Evolutionary conservation across 345 rosid genomes (phyloP).

Genomic region (Zanthoxylum bungeanum): DNA sequence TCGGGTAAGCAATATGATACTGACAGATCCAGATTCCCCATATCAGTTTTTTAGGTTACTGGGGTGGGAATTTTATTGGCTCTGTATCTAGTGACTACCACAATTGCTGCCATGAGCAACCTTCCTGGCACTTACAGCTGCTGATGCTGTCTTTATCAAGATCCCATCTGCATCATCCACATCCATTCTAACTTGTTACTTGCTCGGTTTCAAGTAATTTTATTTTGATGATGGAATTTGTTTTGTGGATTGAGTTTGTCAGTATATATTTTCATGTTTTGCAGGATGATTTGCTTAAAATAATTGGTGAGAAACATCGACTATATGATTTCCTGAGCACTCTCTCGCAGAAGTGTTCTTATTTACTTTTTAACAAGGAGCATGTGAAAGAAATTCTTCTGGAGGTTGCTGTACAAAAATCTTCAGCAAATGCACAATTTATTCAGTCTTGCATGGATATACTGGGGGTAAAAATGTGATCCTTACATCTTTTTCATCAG

Average conservation of each 20-base stretch:
- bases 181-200: background rate
- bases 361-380: conserved; percentile 85
- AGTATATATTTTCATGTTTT: conserved; percentile 14
- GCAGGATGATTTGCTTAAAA: conserved; percentile 91
- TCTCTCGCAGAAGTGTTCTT: conserved; percentile 84
- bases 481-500: conserved; percentile 5
- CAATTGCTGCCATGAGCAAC: background rate
- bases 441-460: conserved; percentile 76
- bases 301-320: conserved; percentile 82
- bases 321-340: conserved; percentile 82
- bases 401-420: conserved; percentile 61
- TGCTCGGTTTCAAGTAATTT: background rate
- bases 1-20: conserved; percentile 56
- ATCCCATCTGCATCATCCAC: background rate
- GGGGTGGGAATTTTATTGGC: background rate
- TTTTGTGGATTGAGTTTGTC: background rate
- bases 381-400: conserved; percentile 73
- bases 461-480: conserved; percentile 70
- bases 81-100: background rate
- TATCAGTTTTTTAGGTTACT: background rate
- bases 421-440: conserved; percentile 48
- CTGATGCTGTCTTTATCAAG: background rate
- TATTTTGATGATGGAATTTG: background rate
- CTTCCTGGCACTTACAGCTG: background rate
- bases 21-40: background rate